Evolutionary conservation across 2,329 filamentous ascomycete genomes (phyloP).

Genomic region (Spiromastix sp.): DNA sequence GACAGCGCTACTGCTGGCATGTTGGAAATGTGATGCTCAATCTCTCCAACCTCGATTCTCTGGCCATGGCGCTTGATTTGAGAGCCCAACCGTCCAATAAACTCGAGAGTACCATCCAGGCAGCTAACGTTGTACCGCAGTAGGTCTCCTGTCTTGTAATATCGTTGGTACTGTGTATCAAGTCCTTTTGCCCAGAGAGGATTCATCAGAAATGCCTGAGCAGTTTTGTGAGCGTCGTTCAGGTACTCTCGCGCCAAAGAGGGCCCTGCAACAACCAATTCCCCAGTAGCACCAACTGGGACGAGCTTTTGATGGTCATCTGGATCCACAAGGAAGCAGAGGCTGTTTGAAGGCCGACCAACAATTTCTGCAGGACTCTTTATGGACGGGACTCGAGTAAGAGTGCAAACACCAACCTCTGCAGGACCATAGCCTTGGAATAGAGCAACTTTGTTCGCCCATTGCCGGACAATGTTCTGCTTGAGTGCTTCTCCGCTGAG

Average conservation of each 20-base stretch:
- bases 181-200: slow-evolving; percentile 42
- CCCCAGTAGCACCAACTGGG: slow-evolving; percentile 30
- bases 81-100: slow-evolving; percentile 52
- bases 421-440: slow-evolving; percentile 77
- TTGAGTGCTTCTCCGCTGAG: slow-evolving; percentile 75
- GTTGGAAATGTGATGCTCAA: slow-evolving; percentile 31
- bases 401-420: slow-evolving; percentile 36
- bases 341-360: slow-evolving; percentile 23
- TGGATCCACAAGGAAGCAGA: slow-evolving; percentile 31
- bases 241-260: slow-evolving; percentile 55
- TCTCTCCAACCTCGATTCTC: slow-evolving; percentile 50
- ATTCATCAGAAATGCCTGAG: slow-evolving; percentile 46
- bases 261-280: slow-evolving; percentile 34
- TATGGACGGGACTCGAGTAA: slow-evolving; percentile 5
- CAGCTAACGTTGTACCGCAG: slow-evolving; percentile 29
- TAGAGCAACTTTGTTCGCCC: slow-evolving; percentile 55
- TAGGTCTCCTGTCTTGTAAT: slow-evolving; percentile 33
- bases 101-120: slow-evolving; percentile 26
- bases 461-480: slow-evolving; percentile 55
- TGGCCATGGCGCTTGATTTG: slow-evolving; percentile 59
- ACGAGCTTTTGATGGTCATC: slow-evolving; percentile 30
- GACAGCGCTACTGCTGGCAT: slow-evolving; percentile 24
- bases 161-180: slow-evolving; percentile 17
- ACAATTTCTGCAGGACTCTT: slow-evolving; percentile 25
- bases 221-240: slow-evolving; percentile 48